phyloP scores from a whole-genome alignment of 2,329 filamentous ascomycete genomes.

The Arachnopeziza araneosa region DNA sequence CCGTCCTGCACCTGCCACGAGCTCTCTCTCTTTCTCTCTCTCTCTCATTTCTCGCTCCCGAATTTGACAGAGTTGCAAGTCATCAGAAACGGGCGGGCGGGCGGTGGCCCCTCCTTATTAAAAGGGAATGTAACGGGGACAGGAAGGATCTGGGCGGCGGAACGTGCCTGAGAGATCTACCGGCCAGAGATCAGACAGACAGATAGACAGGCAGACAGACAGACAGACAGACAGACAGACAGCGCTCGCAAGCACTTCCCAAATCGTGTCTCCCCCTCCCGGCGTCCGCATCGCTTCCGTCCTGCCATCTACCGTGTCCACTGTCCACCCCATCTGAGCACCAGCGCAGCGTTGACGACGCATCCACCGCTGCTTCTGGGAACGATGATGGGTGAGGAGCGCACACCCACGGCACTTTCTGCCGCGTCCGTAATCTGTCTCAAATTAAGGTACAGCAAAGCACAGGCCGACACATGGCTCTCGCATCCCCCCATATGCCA shows the following conservation, averaged over 20 bases:
- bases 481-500: neutral
- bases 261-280: too few species aligned
- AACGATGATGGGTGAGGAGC: neutral
- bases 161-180: neutral
- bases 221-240: too few species aligned
- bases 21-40: too few species aligned
- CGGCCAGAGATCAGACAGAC: neutral
- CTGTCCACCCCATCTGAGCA: neutral
- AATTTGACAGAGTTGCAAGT: neutral
- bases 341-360: neutral
- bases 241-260: neutral
- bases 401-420: neutral
- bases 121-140: neutral
- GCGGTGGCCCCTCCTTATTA: neutral
- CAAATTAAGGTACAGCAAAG: neutral
- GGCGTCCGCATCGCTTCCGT: neutral
- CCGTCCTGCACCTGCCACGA: neutral
- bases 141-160: neutral
- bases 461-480: neutral
- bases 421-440: neutral
- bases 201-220: too few species aligned
- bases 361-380: neutral
- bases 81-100: neutral
- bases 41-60: neutral
- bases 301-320: neutral